A percentile compares a stretch with the other conserved stretches of the same genome.
Conservation (phyloP, 495 filamentous ascomycete genomes). For the Hypoxylon fuscum region DNA sequence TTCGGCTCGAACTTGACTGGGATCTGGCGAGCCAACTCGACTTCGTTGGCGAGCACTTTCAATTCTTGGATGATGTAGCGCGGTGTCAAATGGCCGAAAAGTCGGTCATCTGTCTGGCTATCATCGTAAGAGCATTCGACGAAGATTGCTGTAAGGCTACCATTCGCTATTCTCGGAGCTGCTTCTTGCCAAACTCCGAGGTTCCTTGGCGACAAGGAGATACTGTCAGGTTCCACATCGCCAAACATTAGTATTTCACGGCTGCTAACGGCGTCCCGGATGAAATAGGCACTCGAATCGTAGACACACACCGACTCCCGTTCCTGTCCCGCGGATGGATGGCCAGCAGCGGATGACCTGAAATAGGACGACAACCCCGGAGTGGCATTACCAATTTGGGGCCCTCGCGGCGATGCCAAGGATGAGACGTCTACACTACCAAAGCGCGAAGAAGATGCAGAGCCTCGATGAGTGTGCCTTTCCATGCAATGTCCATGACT, state of each 20-base stretch:
- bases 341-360: slow-evolving; percentile 26
- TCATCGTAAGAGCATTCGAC: slow-evolving; percentile 96
- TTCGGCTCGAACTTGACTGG: slow-evolving; percentile 37
- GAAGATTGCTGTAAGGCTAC: slow-evolving; percentile 78
- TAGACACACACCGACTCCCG: slow-evolving; percentile 65
- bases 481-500: slow-evolving; percentile 90
- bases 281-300: slow-evolving; percentile 92
- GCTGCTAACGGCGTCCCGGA: slow-evolving; percentile 73
- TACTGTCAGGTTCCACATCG: slow-evolving; percentile 90
- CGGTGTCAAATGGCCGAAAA: slow-evolving; percentile 91
- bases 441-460: slow-evolving; percentile 51
- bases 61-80: slow-evolving; percentile 82
- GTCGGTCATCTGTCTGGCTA: slow-evolving; percentile 70
- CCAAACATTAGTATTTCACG: slow-evolving; percentile 91
- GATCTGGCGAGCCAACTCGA: slow-evolving; percentile 55
- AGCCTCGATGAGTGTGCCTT: slow-evolving; percentile 69
- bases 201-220: slow-evolving; percentile 85
- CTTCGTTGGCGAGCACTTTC: slow-evolving; percentile 71
- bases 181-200: slow-evolving; percentile 82
- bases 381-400: slow-evolving; percentile 25
- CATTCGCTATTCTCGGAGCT: slow-evolving; percentile 77
- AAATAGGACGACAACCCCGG: slow-evolving; percentile 36
- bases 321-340: slow-evolving; percentile 39
- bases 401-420: slow-evolving; percentile 27
- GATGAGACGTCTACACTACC: slow-evolving; percentile 47